Evolutionary conservation across 1,139 yeast genomes (phyloP).

Genomic region (Nakaseomyces bracarensis): DNA sequence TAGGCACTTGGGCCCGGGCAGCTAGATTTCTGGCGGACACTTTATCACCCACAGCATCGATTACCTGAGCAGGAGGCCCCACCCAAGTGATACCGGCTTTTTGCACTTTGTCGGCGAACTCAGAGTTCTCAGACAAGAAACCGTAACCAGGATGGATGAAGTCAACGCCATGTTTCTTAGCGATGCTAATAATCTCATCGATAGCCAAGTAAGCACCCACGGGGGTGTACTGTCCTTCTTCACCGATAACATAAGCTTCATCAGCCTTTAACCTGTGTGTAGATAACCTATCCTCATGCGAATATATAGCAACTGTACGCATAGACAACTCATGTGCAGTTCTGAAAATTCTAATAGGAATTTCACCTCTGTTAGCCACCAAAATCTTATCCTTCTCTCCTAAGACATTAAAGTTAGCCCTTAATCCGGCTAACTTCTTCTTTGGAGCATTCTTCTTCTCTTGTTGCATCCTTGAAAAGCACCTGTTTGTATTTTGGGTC

Average conservation of each 20-base stretch:
- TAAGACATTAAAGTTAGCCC: constrained; percentile 44
- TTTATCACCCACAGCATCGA: constrained; percentile 97
- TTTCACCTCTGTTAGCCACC: constrained; percentile 96
- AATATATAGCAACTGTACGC: constrained; percentile 96
- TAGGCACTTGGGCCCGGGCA: constrained; percentile 71
- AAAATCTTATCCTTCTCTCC: constrained; percentile 53
- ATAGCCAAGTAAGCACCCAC: constrained; percentile 94
- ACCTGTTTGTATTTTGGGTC: no score
- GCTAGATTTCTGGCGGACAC: constrained; percentile 92
- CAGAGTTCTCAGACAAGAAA: constrained; percentile 87
- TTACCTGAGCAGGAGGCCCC: constrained; percentile 84
- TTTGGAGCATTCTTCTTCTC: constrained; percentile 2
- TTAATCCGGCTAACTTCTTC: constrained; percentile 22
- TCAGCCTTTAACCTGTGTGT: constrained; percentile 93
- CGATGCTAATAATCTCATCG: constrained; percentile 89
- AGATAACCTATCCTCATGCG: constrained; percentile 90
- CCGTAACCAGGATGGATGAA: constrained; percentile 99
- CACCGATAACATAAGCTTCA: constrained; percentile 88
- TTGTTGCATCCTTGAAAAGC: no score
- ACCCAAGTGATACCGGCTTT: constrained; percentile 92
- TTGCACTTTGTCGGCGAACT: constrained; percentile 86
- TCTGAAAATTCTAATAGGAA: constrained; percentile 83
- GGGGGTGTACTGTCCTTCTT: constrained; percentile 82
- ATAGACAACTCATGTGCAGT: constrained; percentile 96
- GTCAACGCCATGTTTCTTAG: constrained; percentile 77